These are phyloP conservation scores for Pyracantha coccinea DNA, from an alignment of 331 rosid genomes.

Conservation along the genomic window DNA sequence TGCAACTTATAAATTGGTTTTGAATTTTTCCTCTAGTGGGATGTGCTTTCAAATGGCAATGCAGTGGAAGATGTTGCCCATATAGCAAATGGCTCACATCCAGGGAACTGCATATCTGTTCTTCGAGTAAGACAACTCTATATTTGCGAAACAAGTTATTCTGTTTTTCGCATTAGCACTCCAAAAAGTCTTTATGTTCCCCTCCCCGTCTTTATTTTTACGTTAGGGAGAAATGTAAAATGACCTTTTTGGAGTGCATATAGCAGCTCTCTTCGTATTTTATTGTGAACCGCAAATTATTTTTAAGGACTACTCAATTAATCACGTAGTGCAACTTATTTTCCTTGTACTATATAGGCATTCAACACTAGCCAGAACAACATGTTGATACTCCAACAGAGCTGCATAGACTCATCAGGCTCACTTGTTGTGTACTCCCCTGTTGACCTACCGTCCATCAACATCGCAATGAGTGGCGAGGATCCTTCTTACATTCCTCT, in stretches of 20 bases:
- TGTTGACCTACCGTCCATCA: constrained; percentile 69
- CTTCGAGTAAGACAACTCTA: constrained; percentile 54
- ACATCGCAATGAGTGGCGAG: constrained; percentile 92
- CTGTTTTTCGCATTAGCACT: background rate
- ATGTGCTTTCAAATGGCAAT: constrained; percentile 84
- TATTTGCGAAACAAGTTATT: background rate
- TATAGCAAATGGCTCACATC: constrained; percentile 86
- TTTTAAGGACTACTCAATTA: background rate
- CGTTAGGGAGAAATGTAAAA: no score
- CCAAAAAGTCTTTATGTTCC: no score
- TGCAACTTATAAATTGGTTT: background rate
- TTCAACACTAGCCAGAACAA: constrained; percentile 84
- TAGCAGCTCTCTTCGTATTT: no score
- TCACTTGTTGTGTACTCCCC: constrained; percentile 83
- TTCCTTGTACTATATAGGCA: constrained; percentile 25
- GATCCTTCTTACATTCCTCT: constrained; percentile 76
- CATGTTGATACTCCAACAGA: constrained; percentile 91
- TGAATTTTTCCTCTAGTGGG: constrained; percentile 54
- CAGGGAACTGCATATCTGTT: constrained; percentile 91
- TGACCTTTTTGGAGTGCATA: no score
- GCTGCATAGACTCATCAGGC: constrained; percentile 79
- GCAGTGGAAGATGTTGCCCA: constrained; percentile 91
- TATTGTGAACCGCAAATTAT: background rate
- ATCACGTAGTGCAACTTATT: background rate
- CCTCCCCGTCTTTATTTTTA: no score